A percentile compares a stretch with the other conserved stretches of the same genome.
These are phyloP conservation scores for Erodium moschatum DNA, from an alignment of 441 rosid species.

Conservation along the genomic window DNA sequence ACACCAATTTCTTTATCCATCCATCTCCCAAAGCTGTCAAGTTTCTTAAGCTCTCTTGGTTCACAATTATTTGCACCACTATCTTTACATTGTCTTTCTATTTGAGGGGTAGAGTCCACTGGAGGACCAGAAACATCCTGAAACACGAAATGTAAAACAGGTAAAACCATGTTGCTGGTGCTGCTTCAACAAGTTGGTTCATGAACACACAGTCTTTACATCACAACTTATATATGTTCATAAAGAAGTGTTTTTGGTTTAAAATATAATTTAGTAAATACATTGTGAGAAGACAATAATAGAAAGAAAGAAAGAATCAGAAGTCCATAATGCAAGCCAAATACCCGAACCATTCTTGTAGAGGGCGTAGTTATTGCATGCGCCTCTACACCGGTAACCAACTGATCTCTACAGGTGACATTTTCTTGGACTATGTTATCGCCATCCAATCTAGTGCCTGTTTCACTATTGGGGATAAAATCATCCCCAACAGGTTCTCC, in stretches of 20 bases:
- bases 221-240: background rate
- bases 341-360: slow-evolving; percentile 24
- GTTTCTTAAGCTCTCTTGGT: slow-evolving; percentile 39
- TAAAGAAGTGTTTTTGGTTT: background rate
- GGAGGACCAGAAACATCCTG: slow-evolving; percentile 23
- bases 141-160: slow-evolving; percentile 18
- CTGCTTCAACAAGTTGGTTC: background rate
- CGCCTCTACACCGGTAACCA: slow-evolving; percentile 18
- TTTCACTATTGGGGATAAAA: slow-evolving; percentile 21
- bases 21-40: slow-evolving; percentile 64
- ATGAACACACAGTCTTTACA: background rate
- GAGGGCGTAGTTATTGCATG: slow-evolving; percentile 22
- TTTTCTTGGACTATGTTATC: slow-evolving; percentile 16
- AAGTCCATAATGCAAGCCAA: background rate
- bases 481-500: slow-evolving; percentile 28
- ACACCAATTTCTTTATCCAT: slow-evolving; percentile 53
- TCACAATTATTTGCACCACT: slow-evolving; percentile 19
- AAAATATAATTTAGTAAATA: background rate
- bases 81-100: slow-evolving; percentile 20
- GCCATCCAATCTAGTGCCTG: slow-evolving; percentile 29
- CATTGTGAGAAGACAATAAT: background rate
- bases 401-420: slow-evolving; percentile 22
- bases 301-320: slow-evolving; percentile 3
- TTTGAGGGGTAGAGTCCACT: slow-evolving; percentile 24
- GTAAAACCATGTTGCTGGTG: slow-evolving; percentile 23